Conservation (phyloP, 805 yeast genomes). For the Yueomyces sp. region DNA sequence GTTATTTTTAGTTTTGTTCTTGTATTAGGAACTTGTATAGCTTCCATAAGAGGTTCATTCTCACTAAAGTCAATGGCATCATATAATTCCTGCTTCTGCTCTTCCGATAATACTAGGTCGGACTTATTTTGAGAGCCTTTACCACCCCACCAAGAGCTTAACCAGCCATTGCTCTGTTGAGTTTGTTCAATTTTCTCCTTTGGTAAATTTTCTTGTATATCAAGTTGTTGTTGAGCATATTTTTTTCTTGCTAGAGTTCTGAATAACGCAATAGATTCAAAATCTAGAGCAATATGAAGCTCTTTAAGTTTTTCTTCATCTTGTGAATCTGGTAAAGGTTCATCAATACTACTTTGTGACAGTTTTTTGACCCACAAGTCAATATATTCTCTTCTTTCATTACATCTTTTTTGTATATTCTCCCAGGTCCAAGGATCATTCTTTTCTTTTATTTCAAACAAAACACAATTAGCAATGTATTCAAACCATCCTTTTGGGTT, state of each 20-base stretch:
- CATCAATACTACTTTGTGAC: constrained; percentile 21
- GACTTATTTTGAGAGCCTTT: constrained; percentile 20
- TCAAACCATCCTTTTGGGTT: constrained; percentile 71
- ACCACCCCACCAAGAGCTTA: constrained; percentile 56
- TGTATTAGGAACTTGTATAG: constrained; percentile 60
- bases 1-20: constrained; percentile 52
- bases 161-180: constrained; percentile 29
- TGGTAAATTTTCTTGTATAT: constrained; percentile 4
- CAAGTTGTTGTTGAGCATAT: constrained; percentile 40
- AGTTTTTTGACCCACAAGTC: constrained; percentile 51
- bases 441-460: constrained; percentile 68
- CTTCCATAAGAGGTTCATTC: constrained; percentile 26
- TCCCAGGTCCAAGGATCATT: constrained; percentile 86
- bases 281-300: constrained; percentile 47
- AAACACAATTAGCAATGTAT: constrained; percentile 67
- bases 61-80: constrained; percentile 91
- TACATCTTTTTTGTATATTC: constrained; percentile 53
- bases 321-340: constrained; percentile 22
- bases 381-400: constrained; percentile 57
- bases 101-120: constrained; percentile 54
- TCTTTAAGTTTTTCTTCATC: constrained; percentile 30
- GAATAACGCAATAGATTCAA: constrained; percentile 75
- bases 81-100: constrained; percentile 77
- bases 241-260: constrained; percentile 66
- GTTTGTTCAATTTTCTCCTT: constrained; percentile 4